Percentiles rank a stretch among this genome's conserved stretches.
Conservation (phyloP, 73 alveolate genomes). For the Halteria grandinella region DNA sequence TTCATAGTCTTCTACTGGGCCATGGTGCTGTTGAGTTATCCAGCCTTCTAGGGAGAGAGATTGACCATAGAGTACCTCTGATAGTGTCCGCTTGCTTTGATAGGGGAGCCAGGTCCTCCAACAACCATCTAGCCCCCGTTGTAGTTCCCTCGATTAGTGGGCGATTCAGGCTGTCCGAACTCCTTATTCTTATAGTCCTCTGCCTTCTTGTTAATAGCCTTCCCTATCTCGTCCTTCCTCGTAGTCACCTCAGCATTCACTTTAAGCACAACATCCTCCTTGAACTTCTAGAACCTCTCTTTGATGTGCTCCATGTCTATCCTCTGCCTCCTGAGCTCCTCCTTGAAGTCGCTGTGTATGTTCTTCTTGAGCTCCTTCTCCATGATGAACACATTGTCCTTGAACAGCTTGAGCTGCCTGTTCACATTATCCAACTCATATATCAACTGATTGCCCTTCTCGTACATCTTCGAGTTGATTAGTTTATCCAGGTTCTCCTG, state of each 20-base stretch:
- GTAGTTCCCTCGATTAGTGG: too few species aligned
- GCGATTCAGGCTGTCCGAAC: too few species aligned
- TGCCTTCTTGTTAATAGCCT: conserved; percentile 60
- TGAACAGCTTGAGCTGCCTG: conserved; percentile 83
- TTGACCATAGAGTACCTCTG: too few species aligned
- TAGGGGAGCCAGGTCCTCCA: too few species aligned
- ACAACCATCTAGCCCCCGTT: too few species aligned
- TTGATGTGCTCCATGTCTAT: conserved; percentile 72
- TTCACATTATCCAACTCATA: conserved; percentile 89
- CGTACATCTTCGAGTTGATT: conserved; percentile 67
- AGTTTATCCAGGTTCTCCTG: conserved; percentile 65
- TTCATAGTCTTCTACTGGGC: conserved; percentile 14
- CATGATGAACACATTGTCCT: conserved; percentile 84
- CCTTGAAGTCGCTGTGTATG: conserved; percentile 80
- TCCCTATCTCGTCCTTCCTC: conserved; percentile 69
- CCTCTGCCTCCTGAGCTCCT: conserved; percentile 69
- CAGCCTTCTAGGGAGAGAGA: background rate
- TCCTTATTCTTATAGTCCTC: conserved; percentile 53
- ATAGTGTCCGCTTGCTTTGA: too few species aligned
- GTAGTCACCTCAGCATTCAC: conserved; percentile 78
- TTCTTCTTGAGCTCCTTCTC: conserved; percentile 84
- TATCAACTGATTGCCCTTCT: conserved; percentile 79
- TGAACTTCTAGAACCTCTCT: conserved; percentile 80
- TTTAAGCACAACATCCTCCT: conserved; percentile 77
- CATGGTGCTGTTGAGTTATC: background rate